Percentiles rank a stretch among this genome's conserved stretches.
Evolutionary conservation across 768 basidiomycete genomes (phyloP).

Genomic region (Leucocoprinus sp.): DNA sequence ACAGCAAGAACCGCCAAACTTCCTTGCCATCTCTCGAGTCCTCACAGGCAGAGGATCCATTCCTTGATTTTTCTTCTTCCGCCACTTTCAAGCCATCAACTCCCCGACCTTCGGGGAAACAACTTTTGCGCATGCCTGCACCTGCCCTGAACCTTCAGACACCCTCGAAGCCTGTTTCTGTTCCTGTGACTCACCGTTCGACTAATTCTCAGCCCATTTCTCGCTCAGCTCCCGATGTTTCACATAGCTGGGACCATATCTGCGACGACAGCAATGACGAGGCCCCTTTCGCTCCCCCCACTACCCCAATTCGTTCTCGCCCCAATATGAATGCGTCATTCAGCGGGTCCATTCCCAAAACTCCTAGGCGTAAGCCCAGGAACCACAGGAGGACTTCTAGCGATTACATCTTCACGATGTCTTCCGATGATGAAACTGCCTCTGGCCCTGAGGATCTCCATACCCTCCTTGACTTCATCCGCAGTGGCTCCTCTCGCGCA

Average conservation of each 20-base stretch:
- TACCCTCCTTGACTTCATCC: slow-evolving; percentile 23
- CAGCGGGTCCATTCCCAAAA: slow-evolving; percentile 31
- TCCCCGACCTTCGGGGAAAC: slow-evolving; percentile 46
- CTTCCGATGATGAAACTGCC: slow-evolving; percentile 56
- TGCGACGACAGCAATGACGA: slow-evolving; percentile 66
- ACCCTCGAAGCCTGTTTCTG: slow-evolving; percentile 37
- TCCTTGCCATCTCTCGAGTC: slow-evolving; percentile 45
- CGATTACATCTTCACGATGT: slow-evolving; percentile 69
- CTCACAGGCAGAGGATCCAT: slow-evolving; percentile 67
- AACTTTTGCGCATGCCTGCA: slow-evolving; percentile 43
- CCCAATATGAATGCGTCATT: slow-evolving; percentile 17
- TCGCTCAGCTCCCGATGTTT: slow-evolving; percentile 44
- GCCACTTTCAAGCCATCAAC: slow-evolving; percentile 21
- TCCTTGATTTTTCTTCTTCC: slow-evolving; percentile 23
- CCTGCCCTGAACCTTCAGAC: slow-evolving; percentile 27
- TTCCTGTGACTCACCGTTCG: slow-evolving; percentile 25
- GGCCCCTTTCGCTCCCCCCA: slow-evolving; percentile 27
- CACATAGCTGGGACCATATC: slow-evolving; percentile 47
- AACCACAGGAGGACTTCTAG: slow-evolving; percentile 57
- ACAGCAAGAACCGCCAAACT: slow-evolving; percentile 51
- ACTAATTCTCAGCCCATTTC: slow-evolving; percentile 25
- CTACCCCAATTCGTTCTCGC: slow-evolving; percentile 47
- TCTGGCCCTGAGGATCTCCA: slow-evolving; percentile 28
- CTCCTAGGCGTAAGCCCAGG: slow-evolving; percentile 22
- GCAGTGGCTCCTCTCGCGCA: slow-evolving; percentile 7